Conservation (phyloP, 805 yeast genomes). For the Ogataea corticis region DNA sequence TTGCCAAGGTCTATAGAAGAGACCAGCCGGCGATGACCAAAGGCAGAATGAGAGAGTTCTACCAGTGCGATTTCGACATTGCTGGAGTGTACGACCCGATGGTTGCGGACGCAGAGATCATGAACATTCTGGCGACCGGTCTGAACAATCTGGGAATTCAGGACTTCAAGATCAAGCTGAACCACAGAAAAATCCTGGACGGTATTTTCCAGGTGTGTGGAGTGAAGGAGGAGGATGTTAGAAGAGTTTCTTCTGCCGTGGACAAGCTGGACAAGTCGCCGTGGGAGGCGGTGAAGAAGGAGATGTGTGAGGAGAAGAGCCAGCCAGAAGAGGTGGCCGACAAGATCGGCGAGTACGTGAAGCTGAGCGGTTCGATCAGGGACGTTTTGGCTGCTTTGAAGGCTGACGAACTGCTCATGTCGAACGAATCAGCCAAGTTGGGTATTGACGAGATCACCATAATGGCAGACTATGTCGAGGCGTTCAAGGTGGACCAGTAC, state of each 20-base stretch:
- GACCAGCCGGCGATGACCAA: slow-evolving; percentile 99
- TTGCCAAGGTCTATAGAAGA: slow-evolving; percentile 97
- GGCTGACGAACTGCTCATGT: slow-evolving; percentile 54
- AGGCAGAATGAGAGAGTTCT: slow-evolving; percentile 99
- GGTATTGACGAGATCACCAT: slow-evolving; percentile 82
- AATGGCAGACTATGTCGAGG: slow-evolving; percentile 75
- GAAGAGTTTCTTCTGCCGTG: slow-evolving; percentile 92
- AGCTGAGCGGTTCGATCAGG: slow-evolving; percentile 72
- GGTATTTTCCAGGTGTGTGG: slow-evolving; percentile 96
- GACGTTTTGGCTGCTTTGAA: slow-evolving; percentile 59
- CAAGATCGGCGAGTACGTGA: slow-evolving; percentile 87
- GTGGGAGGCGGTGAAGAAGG: slow-evolving; percentile 91
- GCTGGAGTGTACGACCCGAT: slow-evolving; percentile 91
- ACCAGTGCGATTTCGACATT: slow-evolving; percentile 97
- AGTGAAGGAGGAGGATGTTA: slow-evolving; percentile 88
- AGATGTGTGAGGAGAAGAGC: slow-evolving; percentile 88
- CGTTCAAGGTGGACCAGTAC: slow-evolving; percentile 68
- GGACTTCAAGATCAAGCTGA: slow-evolving; percentile 88
- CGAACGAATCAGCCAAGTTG: slow-evolving; percentile 70
- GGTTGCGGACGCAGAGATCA: slow-evolving; percentile 95
- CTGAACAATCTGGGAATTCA: slow-evolving; percentile 77
- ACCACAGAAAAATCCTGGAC: slow-evolving; percentile 94
- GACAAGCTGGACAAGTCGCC: slow-evolving; percentile 95
- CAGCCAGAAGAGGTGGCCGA: slow-evolving; percentile 93
- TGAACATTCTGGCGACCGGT: slow-evolving; percentile 83